Percentiles rank a stretch among this genome's conserved stretches.
These are phyloP conservation scores for Coemansia sp. DNA, from an alignment of 192 early-diverging fungal genomes.

Conservation along the genomic window DNA sequence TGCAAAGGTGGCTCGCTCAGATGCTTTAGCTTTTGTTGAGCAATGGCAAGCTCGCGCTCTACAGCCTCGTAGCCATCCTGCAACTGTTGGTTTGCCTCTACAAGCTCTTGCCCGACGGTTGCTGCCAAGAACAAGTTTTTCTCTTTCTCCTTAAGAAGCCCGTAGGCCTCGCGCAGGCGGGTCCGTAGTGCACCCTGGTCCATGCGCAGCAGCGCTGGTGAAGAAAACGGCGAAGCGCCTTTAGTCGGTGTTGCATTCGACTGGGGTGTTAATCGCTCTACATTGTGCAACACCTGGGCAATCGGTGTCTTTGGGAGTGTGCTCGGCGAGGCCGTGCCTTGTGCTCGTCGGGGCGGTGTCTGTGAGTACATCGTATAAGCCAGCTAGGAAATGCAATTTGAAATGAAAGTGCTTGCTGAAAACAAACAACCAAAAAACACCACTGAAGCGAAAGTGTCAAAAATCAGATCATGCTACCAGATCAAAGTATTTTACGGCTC, in stretches of 20 bases:
- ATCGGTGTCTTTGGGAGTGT: slow-evolving; percentile 16
- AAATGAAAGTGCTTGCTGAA: background rate
- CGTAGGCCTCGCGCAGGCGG: slow-evolving; percentile 44
- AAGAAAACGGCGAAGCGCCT: slow-evolving; percentile 22
- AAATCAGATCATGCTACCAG: background rate
- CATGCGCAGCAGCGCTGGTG: slow-evolving; percentile 41
- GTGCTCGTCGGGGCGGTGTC: slow-evolving; percentile 23
- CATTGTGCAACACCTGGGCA: slow-evolving; percentile 14
- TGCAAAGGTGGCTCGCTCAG: background rate
- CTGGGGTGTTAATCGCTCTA: slow-evolving; percentile 24
- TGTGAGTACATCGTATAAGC: slow-evolving; percentile 23
- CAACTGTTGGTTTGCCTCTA: slow-evolving; percentile 47
- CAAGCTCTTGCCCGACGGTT: slow-evolving; percentile 47
- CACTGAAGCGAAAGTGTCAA: background rate
- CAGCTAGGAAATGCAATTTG: background rate
- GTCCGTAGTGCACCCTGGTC: slow-evolving; percentile 32
- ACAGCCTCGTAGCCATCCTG: slow-evolving; percentile 28
- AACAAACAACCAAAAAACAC: background rate
- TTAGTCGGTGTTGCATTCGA: background rate
- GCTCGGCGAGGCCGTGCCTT: background rate
- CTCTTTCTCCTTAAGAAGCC: slow-evolving; percentile 49
- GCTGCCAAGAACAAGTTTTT: slow-evolving; percentile 42
- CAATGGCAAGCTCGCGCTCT: slow-evolving; percentile 22
- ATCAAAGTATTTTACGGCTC: background rate
- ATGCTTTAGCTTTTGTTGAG: slow-evolving; percentile 10